Conservation (phyloP, 2,329 filamentous ascomycete species). For the Cladosporium sp. region DNA sequence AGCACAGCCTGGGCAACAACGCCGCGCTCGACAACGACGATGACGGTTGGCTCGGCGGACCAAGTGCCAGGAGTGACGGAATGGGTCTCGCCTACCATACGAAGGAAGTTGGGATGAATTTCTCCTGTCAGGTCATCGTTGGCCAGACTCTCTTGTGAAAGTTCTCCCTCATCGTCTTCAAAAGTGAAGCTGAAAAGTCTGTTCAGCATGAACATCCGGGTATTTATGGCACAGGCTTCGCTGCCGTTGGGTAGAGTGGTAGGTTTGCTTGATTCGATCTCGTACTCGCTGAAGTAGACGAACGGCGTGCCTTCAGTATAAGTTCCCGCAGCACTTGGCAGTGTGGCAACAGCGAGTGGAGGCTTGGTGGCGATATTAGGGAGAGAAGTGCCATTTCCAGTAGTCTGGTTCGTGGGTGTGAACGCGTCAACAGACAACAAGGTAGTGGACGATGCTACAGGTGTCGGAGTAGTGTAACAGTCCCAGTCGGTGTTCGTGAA, state of each 20-base stretch:
- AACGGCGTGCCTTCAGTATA: constrained; percentile 40
- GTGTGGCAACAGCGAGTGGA: constrained; percentile 31
- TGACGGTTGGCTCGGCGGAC: constrained; percentile 43
- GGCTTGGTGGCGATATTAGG: constrained; percentile 33
- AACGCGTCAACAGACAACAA: constrained; percentile 35
- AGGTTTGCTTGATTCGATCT: constrained; percentile 39
- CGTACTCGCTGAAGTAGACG: constrained; percentile 46
- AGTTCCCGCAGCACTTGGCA: constrained; percentile 26
- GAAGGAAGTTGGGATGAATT: constrained; percentile 37
- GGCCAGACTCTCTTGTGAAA: constrained; percentile 32
- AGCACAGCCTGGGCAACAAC: constrained; percentile 32
- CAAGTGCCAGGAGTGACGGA: constrained; percentile 37
- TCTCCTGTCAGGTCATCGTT: constrained; percentile 35
- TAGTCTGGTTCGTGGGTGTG: constrained; percentile 29
- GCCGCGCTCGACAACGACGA: constrained; percentile 44
- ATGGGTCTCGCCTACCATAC: constrained; percentile 27
- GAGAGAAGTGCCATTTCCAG: constrained; percentile 28
- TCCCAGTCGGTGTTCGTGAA: constrained; percentile 25
- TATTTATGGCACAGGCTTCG: constrained; percentile 34
- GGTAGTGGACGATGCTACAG: constrained; percentile 34
- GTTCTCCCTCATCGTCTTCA: constrained; percentile 26
- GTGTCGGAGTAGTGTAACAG: constrained; percentile 32
- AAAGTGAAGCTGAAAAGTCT: constrained; percentile 42
- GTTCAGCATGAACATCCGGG: constrained; percentile 38
- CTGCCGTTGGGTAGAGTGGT: constrained; percentile 32